A percentile compares a stretch with the other conserved stretches of the same genome.
These are phyloP conservation scores for Trichosporon sp. DNA, from an alignment of 1,284 basidiomycete genomes.

Conservation along the genomic window DNA sequence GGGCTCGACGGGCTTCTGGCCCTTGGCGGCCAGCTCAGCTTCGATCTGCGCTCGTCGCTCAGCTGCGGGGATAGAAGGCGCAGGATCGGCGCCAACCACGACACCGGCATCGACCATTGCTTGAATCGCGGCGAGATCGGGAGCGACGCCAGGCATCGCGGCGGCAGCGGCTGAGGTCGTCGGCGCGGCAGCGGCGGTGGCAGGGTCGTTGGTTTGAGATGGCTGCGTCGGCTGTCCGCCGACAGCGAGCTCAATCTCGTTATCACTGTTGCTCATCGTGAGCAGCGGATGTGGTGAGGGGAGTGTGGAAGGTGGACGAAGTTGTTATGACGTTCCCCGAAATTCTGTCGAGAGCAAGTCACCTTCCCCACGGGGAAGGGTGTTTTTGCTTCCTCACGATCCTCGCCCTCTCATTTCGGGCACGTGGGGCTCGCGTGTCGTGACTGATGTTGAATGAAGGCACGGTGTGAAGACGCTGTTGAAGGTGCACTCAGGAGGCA, in stretches of 20 bases:
- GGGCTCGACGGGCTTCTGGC: conserved; percentile 9
- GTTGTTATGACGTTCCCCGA: neutral
- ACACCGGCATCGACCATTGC: conserved; percentile 39
- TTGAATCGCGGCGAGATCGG: conserved; percentile 40
- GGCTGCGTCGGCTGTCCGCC: neutral
- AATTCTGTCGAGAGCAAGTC: neutral
- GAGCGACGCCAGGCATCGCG: neutral
- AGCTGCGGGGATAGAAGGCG: conserved; percentile 28
- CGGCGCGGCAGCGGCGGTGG: neutral
- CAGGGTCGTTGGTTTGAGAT: no score
- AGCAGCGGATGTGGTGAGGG: neutral
- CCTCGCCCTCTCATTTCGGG: neutral
- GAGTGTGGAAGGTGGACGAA: neutral
- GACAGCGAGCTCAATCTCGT: neutral
- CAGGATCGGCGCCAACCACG: conserved; percentile 37
- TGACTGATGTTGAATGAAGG: neutral
- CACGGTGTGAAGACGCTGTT: neutral
- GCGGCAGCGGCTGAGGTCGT: neutral
- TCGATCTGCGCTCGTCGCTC: conserved; percentile 36
- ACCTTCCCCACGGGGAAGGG: neutral
- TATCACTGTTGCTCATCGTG: neutral
- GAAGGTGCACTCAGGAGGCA: neutral
- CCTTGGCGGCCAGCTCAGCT: conserved; percentile 21
- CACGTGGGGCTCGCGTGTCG: neutral
- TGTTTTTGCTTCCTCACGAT: neutral